Conservation (phyloP, 306 rosid species). For the Delonix regia region DNA sequence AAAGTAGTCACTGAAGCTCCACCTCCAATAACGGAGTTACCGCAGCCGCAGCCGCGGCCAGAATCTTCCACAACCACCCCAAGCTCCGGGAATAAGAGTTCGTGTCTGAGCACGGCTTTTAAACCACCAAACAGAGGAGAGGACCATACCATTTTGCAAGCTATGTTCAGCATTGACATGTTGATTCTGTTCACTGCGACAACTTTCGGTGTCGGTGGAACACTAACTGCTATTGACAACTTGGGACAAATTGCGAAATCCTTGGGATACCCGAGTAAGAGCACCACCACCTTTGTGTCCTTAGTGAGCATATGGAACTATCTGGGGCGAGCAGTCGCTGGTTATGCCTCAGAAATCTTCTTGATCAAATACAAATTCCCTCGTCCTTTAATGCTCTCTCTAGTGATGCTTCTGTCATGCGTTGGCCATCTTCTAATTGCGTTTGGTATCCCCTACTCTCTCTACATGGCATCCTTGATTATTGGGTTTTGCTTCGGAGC, state of each 20-base stretch:
- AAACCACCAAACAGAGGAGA: slow-evolving; percentile 73
- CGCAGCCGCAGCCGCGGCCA: background rate
- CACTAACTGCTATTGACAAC: slow-evolving; percentile 70
- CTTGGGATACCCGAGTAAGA: slow-evolving; percentile 51
- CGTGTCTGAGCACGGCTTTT: slow-evolving; percentile 40
- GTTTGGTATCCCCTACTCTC: slow-evolving; percentile 55
- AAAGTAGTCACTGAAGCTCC: slow-evolving; percentile 29
- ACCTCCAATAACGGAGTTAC: background rate
- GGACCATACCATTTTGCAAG: slow-evolving; percentile 71
- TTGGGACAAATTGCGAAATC: slow-evolving; percentile 75
- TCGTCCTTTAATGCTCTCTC: slow-evolving; percentile 58
- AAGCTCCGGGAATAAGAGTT: background rate
- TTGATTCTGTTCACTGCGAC: slow-evolving; percentile 46
- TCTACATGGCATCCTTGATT: slow-evolving; percentile 60
- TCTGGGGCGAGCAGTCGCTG: slow-evolving; percentile 55
- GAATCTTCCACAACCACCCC: slow-evolving; percentile 9
- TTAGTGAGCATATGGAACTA: slow-evolving; percentile 82
- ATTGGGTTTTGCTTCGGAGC: slow-evolving; percentile 76
- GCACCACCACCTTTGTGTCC: slow-evolving; percentile 66
- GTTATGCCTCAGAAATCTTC: slow-evolving; percentile 61
- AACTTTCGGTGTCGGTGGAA: slow-evolving; percentile 60
- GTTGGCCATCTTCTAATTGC: slow-evolving; percentile 71
- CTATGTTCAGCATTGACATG: slow-evolving; percentile 76
- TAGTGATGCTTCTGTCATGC: slow-evolving; percentile 56
- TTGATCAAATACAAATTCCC: slow-evolving; percentile 63